Base-by-base conservation (phyloP, 2,329 filamentous ascomycete genomes). In the Aspergillus tubingensis region DNA sequence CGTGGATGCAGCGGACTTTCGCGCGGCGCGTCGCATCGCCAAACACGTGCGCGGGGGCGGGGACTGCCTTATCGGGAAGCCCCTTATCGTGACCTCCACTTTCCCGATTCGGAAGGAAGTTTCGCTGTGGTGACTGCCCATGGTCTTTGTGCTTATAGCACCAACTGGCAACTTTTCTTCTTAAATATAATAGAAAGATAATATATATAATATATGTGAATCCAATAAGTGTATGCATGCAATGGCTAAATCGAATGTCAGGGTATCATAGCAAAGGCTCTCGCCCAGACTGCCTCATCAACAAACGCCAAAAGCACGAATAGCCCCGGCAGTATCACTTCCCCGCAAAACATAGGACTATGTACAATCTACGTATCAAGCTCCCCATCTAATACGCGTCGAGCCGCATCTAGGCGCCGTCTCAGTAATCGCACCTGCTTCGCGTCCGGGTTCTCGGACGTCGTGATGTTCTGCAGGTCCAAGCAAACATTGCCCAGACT, bases 341-440 rank as follows among this genome's bases (percentile, higher is more conserved):
- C 32, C 11, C 27, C 32, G 13, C 3, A 7, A 10, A 3, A 36
- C 27, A 2, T 23, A 47, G 15, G 23, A 27, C 44, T 23, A 47
- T 44, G 13, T 36, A 48, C 21, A 49, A 49, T 50, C 61, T 59
- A 66, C 25, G 65, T 60, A 55, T 69, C 67, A 39, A 88, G 83
- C 61, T 87, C 78, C 5, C 91, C 91, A 66, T 94, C 91, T 30
- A 96, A 80, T 3, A 91, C 84, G 55, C 85, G 83, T 61, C 88
- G 86, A 5, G 92, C 92, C 55, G 87, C 85, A 66, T 96, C 91
- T 54, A 96, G 82, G 66, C 90, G 83, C 64, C 89, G 81, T 61
- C 91, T 82, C 74, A 90, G 87, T 61, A 88, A 81, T 57, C 66
- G 91, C 85, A 62, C 85, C 77, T 67, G 82, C 82, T 60, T 83